Evolutionary conservation across 1,284 basidiomycete genomes (phyloP).

Genomic region (Apiotrichum domesticum): DNA sequence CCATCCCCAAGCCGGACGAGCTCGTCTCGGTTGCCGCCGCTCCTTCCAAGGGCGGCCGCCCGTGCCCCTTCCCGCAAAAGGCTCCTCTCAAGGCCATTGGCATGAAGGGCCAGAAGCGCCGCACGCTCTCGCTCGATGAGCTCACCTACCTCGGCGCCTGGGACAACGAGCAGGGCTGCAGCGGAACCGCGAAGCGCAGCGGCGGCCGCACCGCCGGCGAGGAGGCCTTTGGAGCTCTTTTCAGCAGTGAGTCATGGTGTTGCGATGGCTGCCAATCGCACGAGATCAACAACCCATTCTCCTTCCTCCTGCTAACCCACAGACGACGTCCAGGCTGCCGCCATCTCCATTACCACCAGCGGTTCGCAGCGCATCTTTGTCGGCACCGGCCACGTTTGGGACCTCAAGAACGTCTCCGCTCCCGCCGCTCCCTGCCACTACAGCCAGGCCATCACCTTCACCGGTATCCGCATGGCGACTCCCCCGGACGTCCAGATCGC

Average conservation of each 20-base stretch:
- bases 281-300: no score
- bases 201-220: no score
- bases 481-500: neutral
- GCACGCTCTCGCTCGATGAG: neutral
- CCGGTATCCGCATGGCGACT: neutral
- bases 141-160: neutral
- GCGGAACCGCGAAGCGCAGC: no score
- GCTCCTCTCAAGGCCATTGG: neutral
- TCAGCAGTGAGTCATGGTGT: no score
- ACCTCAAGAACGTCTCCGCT: neutral
- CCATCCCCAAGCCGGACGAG: neutral
- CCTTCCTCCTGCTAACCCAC: neutral
- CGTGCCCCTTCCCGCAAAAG: neutral
- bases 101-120: neutral
- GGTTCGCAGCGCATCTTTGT: neutral
- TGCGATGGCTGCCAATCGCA: no score
- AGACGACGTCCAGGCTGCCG: neutral
- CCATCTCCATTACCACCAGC: neutral
- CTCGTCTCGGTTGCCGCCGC: no score
- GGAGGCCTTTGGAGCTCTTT: no score
- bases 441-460: neutral
- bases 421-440: neutral
- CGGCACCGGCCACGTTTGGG: neutral
- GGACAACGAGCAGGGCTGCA: neutral
- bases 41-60: neutral